These are phyloP conservation scores for Neofusicoccum parvum DNA, from an alignment of 2,329 filamentous ascomycete genomes.

Conservation along the genomic window DNA sequence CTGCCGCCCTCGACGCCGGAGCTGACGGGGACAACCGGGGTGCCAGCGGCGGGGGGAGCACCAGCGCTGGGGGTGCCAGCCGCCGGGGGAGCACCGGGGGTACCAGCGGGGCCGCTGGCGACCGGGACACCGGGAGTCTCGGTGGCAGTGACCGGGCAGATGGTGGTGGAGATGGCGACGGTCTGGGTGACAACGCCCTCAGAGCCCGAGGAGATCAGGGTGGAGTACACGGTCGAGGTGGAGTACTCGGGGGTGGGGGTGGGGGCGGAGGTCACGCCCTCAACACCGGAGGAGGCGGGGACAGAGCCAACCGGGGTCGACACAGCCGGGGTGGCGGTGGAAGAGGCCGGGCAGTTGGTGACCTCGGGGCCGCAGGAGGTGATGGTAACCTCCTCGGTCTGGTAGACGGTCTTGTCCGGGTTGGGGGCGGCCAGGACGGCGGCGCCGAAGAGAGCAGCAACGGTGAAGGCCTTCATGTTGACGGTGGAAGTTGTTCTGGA, in stretches of 20 bases:
- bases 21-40: conserved; percentile 42
- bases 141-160: conserved; percentile 21
- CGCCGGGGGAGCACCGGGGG: conserved; percentile 26
- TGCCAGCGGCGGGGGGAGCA: conserved; percentile 47
- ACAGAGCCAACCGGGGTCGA: not conserved
- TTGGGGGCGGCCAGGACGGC: conserved; percentile 22
- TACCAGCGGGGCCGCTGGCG: not conserved
- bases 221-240: conserved; percentile 18
- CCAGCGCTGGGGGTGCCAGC: conserved; percentile 41
- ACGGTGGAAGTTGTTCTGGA: conserved; percentile 20
- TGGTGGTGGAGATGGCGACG: conserved; percentile 21
- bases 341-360: conserved; percentile 25
- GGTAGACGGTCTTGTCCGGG: conserved; percentile 22
- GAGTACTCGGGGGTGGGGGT: not conserved
- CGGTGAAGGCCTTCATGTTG: conserved; percentile 26
- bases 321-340: conserved; percentile 14
- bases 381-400: conserved; percentile 21
- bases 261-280: conserved; percentile 4
- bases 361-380: conserved; percentile 22
- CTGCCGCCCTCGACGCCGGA: conserved; percentile 15
- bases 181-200: conserved; percentile 18
- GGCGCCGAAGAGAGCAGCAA: conserved; percentile 23
- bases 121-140: conserved; percentile 15
- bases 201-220: not conserved
- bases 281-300: conserved; percentile 12